These are phyloP conservation scores for Colletotrichum eleusines DNA, from an alignment of 2,329 filamentous ascomycete genomes.

Conservation along the genomic window DNA sequence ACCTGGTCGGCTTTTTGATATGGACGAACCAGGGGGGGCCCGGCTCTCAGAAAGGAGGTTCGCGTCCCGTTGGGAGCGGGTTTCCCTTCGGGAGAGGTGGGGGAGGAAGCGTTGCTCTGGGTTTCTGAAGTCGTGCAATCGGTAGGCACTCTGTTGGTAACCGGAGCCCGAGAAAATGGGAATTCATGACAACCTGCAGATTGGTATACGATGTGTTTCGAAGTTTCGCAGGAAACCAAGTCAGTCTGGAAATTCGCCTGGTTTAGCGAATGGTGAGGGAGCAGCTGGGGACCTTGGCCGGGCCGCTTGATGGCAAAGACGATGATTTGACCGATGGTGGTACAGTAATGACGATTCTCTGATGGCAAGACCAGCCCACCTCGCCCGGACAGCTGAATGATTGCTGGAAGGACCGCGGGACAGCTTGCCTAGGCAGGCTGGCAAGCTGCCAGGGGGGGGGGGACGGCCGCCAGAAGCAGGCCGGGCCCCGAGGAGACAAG, in stretches of 20 bases:
- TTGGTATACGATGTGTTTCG: no score
- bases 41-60: slow-evolving; percentile 28
- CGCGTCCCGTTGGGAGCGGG: slow-evolving; percentile 30
- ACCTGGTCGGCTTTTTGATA: slow-evolving; percentile 25
- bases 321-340: slow-evolving; percentile 34
- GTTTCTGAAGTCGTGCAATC: neutral
- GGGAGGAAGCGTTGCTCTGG: slow-evolving; percentile 19
- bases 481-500: neutral
- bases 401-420: slow-evolving; percentile 24
- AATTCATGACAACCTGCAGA: neutral
- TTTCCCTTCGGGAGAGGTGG: slow-evolving; percentile 29
- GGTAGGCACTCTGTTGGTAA: neutral
- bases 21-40: slow-evolving; percentile 10
- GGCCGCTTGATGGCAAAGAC: slow-evolving; percentile 27
- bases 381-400: slow-evolving; percentile 17
- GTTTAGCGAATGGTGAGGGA: neutral
- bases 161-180: neutral
- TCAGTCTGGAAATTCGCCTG: neutral
- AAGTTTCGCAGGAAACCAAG: neutral
- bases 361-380: slow-evolving; percentile 31
- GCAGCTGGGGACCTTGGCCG: slow-evolving; percentile 7
- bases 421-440: slow-evolving; percentile 19
- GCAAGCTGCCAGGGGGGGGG: slow-evolving; percentile 19
- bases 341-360: slow-evolving; percentile 36
- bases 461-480: slow-evolving; percentile 26